Evolutionary conservation across 139 green algal species (phyloP), one percentile per base, ranked within the genome.

Genomic region (Micractinium conductrix): DNA sequence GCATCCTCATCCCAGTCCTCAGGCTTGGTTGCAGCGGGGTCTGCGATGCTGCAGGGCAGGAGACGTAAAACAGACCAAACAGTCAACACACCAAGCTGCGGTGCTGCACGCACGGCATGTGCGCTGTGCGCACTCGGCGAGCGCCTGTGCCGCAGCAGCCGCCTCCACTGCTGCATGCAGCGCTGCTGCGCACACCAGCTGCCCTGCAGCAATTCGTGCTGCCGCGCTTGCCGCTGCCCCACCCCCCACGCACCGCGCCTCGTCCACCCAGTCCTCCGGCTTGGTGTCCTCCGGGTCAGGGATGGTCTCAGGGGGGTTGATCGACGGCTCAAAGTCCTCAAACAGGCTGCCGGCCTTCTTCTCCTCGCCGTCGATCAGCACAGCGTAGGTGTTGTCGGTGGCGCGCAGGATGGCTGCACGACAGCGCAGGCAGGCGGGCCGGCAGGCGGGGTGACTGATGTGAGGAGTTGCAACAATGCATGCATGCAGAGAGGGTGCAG

Each of bases 1-100:
- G 90, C 90, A 65, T 95, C 88, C 42, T 98, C 96, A 80, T 99
- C 97, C 97, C 97, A 99, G 83, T 97, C 92, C 0, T 94, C 92
- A 2, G 96, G 96, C 87, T 98, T 97, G 12, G 70, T 82, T 4
- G 97, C 96, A 24, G 90, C 79, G 4, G 94, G 94, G 89, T 99
- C 96, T 28, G 94, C 78, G 30, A 99, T 97, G 84, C 91, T 96
- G 90, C 55, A 71, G 6, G 17, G 37, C 53, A 62, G 53, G 53
- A 62, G n/a, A n/a, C n/a, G n/a, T n/a, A n/a, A n/a, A n/a, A n/a
- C n/a, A n/a, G n/a, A n/a, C n/a, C n/a, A n/a, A n/a, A n/a, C n/a
- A n/a, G n/a, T n/a, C n/a, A n/a, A n/a, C n/a, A n/a, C n/a, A n/a
- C n/a, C n/a, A n/a, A n/a, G n/a, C n/a, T n/a, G n/a, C n/a, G n/a